Evolutionary conservation across 371 early-diverging fungal genomes (phyloP).

Genomic region (Mucor velutinosus): DNA sequence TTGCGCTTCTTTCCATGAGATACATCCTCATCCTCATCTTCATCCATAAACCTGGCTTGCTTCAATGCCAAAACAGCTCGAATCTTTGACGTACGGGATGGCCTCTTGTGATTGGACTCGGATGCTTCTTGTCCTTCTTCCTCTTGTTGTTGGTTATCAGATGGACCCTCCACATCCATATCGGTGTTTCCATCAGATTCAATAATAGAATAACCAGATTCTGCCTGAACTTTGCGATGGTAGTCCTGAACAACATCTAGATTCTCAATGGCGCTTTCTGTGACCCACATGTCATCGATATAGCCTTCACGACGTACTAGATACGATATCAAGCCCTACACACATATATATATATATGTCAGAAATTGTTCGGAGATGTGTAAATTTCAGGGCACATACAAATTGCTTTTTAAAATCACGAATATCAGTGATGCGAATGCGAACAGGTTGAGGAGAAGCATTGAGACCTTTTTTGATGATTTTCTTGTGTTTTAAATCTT

Average conservation of each 20-base stretch:
- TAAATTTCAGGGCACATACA: background rate
- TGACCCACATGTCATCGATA: slow-evolving; percentile 6
- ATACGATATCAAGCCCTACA: slow-evolving; percentile 11
- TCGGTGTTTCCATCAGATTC: background rate
- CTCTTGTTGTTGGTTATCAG: background rate
- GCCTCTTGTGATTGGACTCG: background rate
- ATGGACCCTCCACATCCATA: background rate
- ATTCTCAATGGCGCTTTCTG: slow-evolving; percentile 7
- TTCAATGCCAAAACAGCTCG: slow-evolving; percentile 37
- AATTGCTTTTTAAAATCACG: slow-evolving; percentile 9
- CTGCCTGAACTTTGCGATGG: slow-evolving; percentile 9
- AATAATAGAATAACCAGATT: slow-evolving; percentile 21
- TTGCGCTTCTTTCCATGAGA: slow-evolving; percentile 8
- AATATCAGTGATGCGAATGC: background rate
- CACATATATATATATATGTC: no score
- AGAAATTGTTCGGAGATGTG: background rate
- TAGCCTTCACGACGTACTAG: slow-evolving; percentile 13
- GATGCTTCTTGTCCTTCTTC: background rate
- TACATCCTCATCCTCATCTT: slow-evolving; percentile 9
- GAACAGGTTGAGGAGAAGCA: background rate
- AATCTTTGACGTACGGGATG: slow-evolving; percentile 29
- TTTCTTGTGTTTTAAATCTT: background rate
- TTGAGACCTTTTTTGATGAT: background rate
- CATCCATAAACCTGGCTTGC: background rate
- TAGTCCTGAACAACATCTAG: slow-evolving; percentile 6